Base-by-base conservation (phyloP, 176 grass and related monocot species). In the Rhipidocladum racemiflorum region DNA sequence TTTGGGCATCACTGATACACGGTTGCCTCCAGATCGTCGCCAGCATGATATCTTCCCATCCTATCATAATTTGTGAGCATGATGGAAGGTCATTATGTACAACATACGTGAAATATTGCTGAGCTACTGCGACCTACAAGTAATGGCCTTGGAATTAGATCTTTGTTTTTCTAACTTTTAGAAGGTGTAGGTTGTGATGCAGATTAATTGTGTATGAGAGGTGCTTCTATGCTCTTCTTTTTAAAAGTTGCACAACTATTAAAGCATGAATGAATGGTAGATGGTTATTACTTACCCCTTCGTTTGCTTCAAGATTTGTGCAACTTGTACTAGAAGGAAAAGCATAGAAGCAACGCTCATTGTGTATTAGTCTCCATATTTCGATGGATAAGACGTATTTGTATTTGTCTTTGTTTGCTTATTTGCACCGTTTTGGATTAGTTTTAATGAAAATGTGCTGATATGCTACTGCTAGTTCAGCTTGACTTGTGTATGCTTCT, bases 161-260 rank as follows among this genome's bases (percentile, higher is more conserved):
- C 28, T 6, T 28, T 15, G 6, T 39, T 70, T 76, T 63, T 82
- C 40, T 43, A 61, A 1, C 4, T 32, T 61, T 40, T 76, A 76
- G 39, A 38, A 76, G 7, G 35, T 79, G 24, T 55, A 79, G 67
- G 11, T 16, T 44, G 53, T 75, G 15, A 28, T 45, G 38, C 61
- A 80, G 25, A 25, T 75, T 76, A 67, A 64, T 68, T 75, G 18
- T 62, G 51, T 65, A 44, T 6, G n/a, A n/a, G n/a, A n/a, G n/a
- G n/a, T n/a, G n/a, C n/a, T n/a, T n/a, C n/a, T n/a, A n/a, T n/a
- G n/a, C n/a, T n/a, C n/a, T n/a, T n/a, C n/a, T n/a, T n/a, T n/a
- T n/a, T n/a, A n/a, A n/a, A n/a, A n/a, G n/a, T n/a, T n/a, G n/a
- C n/a, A n/a, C n/a, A n/a, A n/a, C n/a, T n/a, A n/a, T n/a, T n/a